Percentiles rank a stretch among this genome's conserved stretches.
Evolutionary conservation across 2,329 filamentous ascomycete species (phyloP).

Genomic region (Diaporthe nobilis): DNA sequence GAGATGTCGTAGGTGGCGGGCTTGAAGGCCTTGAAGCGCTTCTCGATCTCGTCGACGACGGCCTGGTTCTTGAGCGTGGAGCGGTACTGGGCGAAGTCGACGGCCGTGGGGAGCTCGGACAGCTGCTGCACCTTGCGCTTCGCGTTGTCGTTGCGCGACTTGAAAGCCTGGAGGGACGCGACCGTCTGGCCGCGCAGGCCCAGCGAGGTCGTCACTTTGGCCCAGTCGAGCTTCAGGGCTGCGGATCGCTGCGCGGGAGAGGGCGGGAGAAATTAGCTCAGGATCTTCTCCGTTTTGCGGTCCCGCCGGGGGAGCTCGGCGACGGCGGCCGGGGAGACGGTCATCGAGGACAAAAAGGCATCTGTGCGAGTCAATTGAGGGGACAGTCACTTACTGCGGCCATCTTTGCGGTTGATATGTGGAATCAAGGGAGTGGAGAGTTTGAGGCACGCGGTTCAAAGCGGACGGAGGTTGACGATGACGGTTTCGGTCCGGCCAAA

Average conservation of each 20-base stretch:
- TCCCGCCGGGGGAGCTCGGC: not conserved
- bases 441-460: slow-evolving; percentile 34
- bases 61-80: slow-evolving; percentile 94
- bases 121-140: slow-evolving; percentile 92
- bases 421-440: slow-evolving; percentile 62
- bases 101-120: slow-evolving; percentile 83
- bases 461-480: slow-evolving; percentile 33
- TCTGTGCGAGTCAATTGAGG: slow-evolving; percentile 46
- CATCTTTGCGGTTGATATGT: slow-evolving; percentile 68
- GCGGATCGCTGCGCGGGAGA: slow-evolving; percentile 83
- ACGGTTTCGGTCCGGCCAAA: slow-evolving; percentile 36
- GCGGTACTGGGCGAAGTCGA: slow-evolving; percentile 97
- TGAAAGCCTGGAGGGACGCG: slow-evolving; percentile 92
- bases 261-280: slow-evolving; percentile 69
- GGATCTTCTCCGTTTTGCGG: slow-evolving; percentile 34
- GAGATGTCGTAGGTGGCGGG: slow-evolving; percentile 91
- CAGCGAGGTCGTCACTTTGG: slow-evolving; percentile 92
- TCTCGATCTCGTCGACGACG: slow-evolving; percentile 96
- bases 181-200: slow-evolving; percentile 97
- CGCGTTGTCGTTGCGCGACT: slow-evolving; percentile 99
- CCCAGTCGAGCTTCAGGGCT: slow-evolving; percentile 99
- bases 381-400: slow-evolving; percentile 68
- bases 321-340: no score
- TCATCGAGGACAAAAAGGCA: not conserved
- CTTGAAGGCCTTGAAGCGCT: slow-evolving; percentile 92